Base-by-base conservation (phyloP, 2,329 filamentous ascomycete species). In the Aspergillus luchuensis region DNA sequence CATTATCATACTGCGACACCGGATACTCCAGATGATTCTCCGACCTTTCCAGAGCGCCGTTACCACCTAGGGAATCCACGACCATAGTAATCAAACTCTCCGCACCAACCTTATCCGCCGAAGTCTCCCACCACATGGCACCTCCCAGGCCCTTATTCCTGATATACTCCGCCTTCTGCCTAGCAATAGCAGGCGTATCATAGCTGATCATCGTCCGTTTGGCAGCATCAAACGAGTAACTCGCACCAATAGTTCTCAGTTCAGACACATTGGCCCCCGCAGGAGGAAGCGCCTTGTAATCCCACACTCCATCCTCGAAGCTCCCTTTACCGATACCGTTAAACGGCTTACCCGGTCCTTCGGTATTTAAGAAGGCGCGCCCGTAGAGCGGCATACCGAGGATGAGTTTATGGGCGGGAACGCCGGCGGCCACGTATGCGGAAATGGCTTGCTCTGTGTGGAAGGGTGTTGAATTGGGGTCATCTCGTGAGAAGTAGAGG, bases 91-190 rank as follows among this genome's bases (percentile, higher is more conserved):
- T 92, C 71, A 97, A 73, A 68, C 91, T 94, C 0, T 82, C 79
- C 10, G 75, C 76, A 0, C 87, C 87, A 2, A 76, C 72, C 71
- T 87, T 88, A 74, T 97, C 94, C 1, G 86, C 88, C 70, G 89
- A 94, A 69, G 87, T 91, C 79, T 97, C 93, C 91, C 91, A 96
- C 92, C 92, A 98, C 93, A 98, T 97, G n/a, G 85, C 91, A 17
- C 94, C 94, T 1, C 92, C 93, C 0, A 97, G 83, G 0, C 85
- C 81, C 48, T 83, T 79, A 19, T 84, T 74, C 71, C 82, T 84
- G 71, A 97, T 85, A 73, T 87, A 97, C 10, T 85, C 79, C 1
- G 88, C 87, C 81, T 97, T 98, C 66, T 78, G 73, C 66, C 81
- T 80, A 3, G 87, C 89, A 74, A 92, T 86, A 3, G 81, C 78